These are phyloP conservation scores for Crucibulum laeve DNA, from an alignment of 768 basidiomycete species.

Conservation along the genomic window DNA sequence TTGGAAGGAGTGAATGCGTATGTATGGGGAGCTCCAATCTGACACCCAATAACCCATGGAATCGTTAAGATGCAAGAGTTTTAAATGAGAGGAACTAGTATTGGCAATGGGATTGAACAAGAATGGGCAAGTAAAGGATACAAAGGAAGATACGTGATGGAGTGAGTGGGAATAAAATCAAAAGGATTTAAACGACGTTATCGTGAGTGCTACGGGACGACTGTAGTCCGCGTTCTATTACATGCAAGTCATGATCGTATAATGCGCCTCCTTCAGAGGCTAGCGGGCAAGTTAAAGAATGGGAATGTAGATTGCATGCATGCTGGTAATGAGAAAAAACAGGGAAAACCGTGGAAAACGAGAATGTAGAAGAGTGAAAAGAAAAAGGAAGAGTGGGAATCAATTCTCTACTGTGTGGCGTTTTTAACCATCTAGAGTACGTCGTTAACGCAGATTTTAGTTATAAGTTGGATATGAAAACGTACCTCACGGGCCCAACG, in stretches of 20 bases:
- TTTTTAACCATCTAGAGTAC: conserved; percentile 66
- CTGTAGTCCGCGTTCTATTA: conserved; percentile 42
- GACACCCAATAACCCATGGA: conserved; percentile 4
- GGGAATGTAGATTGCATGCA: conserved; percentile 50
- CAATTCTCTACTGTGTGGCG: conserved; percentile 61
- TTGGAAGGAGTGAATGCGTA: not conserved
- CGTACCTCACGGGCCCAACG: conserved; percentile 92
- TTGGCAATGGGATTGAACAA: conserved; percentile 1
- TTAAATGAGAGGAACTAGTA: conserved; percentile 5
- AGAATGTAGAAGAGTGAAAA: conserved; percentile 16
- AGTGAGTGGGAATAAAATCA: not conserved
- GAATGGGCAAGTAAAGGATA: conserved; percentile 7
- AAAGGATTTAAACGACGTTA: conserved; percentile 1
- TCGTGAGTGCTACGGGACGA: conserved; percentile 4
- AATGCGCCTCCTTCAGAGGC: conserved; percentile 75
- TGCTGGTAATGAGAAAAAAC: conserved; percentile 25
- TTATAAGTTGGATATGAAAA: conserved; percentile 3
- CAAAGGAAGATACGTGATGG: conserved; percentile 4
- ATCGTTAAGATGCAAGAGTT: conserved; percentile 4
- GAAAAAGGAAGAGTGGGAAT: conserved; percentile 12
- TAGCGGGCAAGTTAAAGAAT: conserved; percentile 30
- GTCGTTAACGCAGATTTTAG: not conserved
- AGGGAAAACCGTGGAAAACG: conserved; percentile 11
- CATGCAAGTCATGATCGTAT: conserved; percentile 50
- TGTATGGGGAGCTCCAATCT: conserved; percentile 5